A percentile compares a stretch with the other conserved stretches of the same genome.
These are phyloP conservation scores for Candida loeiensis DNA, from an alignment of 805 yeast genomes.

Conservation along the genomic window DNA sequence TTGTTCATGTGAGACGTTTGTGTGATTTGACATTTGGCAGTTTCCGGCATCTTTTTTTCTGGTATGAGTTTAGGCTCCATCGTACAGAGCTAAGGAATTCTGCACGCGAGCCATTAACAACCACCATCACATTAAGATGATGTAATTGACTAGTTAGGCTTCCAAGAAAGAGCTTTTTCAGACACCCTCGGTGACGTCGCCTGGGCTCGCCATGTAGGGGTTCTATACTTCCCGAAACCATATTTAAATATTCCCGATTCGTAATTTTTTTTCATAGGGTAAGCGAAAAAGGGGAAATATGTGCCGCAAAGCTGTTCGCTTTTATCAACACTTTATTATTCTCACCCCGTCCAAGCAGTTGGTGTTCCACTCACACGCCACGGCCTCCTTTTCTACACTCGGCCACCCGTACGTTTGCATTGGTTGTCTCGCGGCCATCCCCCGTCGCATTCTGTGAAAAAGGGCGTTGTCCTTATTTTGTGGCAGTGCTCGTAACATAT, in stretches of 20 bases:
- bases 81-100: neutral
- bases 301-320: neutral
- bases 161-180: neutral
- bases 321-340: too few relatives aligned
- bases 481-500: neutral
- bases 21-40: neutral
- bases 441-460: neutral
- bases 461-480: neutral
- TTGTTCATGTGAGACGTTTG: neutral
- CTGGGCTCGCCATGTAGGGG: neutral
- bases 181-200: neutral
- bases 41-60: neutral
- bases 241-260: neutral
- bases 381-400: neutral
- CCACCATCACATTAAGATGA: too few relatives aligned
- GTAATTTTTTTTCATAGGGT: neutral
- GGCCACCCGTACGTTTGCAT: too few relatives aligned
- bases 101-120: too few relatives aligned
- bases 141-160: too few relatives aligned
- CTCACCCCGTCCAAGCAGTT: too few relatives aligned
- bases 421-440: too few relatives aligned
- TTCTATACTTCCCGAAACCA: neutral
- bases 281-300: slow-evolving; percentile 1
- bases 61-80: neutral
- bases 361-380: neutral